Base-by-base conservation (phyloP, 257 asterid genomes). In the Ligustrum vulgare region DNA sequence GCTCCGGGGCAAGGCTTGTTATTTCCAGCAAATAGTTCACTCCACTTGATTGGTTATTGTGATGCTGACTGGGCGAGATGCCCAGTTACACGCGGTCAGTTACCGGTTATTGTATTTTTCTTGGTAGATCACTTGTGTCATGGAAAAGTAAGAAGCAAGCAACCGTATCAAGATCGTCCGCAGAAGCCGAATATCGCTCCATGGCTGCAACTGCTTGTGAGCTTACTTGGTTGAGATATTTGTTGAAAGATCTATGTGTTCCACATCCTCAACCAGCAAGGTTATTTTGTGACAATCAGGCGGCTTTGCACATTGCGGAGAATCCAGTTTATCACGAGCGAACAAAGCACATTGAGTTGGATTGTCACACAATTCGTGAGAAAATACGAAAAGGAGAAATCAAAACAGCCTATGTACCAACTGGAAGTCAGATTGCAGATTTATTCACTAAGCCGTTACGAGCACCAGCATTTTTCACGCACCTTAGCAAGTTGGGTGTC, bases 51-150 rank as follows among this genome's bases (percentile, higher is more conserved):
- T 2, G 80, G 20, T 4, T 77, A 13, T 2, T 77, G 76, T 51
- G 80, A 70, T 39, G 62, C 71, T 0, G 64, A 70, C 45, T 77
- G 56, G 67, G 81, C 72, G 3, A 43, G 72, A 36, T 77, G 72
- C 10, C 77, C 77, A 3, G 0, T 45, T 5, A 36, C 72, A 3
- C 25, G 73, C 34, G 69, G 1, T 76, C 74, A 7, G 54, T 75
- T 15, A 66, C 73, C 4, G 79, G 66, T 1, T 67, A 51, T 10
- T 66, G 67, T 45, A 28, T 16, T 22, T 3, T 13, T 3, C 13
- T 75, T 28, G 79, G 67, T 2, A 6, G 23, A 28, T 28, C 31
- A 28, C 31, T 28, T 28, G 31, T 28, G 31, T 28, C 31, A 1
- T 28, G 31, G 31, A 28, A 28, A 28, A 28, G 31, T 28, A 28